These are phyloP conservation scores for Hsuehochloa calcarea DNA, from an alignment of 176 grass and related monocot genomes.

Conservation along the genomic window DNA sequence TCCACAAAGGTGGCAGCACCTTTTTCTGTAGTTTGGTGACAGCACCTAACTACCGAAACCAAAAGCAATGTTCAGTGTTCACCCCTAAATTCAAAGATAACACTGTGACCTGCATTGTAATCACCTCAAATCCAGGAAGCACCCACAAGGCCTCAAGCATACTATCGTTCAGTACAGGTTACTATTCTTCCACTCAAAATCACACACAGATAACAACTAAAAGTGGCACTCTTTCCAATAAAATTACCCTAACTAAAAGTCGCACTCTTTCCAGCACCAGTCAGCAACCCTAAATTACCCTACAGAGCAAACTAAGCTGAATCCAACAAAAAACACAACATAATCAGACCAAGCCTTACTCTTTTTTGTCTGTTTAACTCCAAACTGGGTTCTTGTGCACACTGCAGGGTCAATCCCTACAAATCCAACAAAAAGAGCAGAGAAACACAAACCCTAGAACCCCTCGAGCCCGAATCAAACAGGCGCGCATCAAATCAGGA, in stretches of 20 bases:
- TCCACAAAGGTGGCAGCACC: neutral
- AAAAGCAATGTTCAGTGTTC: neutral
- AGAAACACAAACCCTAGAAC: slow-evolving; percentile 3
- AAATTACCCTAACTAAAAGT: neutral
- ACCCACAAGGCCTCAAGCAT: neutral
- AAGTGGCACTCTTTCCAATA: neutral
- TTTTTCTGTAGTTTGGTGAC: neutral
- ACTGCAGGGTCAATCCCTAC: neutral
- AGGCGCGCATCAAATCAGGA: slow-evolving; percentile 13
- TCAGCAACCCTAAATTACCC: neutral
- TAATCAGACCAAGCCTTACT: neutral
- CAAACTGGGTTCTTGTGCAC: neutral
- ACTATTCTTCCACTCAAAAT: neutral
- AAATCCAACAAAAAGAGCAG: neutral
- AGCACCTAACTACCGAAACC: neutral
- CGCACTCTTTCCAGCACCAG: neutral
- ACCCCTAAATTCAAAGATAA: neutral
- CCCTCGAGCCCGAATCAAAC: neutral
- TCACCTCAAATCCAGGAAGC: slow-evolving; percentile 10
- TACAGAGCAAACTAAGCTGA: neutral
- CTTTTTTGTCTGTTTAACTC: neutral
- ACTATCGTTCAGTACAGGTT: neutral
- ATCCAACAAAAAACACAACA: neutral
- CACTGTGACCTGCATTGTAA: neutral
- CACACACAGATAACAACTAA: neutral